Evolutionary conservation across 1,284 basidiomycete genomes (phyloP).

Genomic region (Trichosporon ovoides): DNA sequence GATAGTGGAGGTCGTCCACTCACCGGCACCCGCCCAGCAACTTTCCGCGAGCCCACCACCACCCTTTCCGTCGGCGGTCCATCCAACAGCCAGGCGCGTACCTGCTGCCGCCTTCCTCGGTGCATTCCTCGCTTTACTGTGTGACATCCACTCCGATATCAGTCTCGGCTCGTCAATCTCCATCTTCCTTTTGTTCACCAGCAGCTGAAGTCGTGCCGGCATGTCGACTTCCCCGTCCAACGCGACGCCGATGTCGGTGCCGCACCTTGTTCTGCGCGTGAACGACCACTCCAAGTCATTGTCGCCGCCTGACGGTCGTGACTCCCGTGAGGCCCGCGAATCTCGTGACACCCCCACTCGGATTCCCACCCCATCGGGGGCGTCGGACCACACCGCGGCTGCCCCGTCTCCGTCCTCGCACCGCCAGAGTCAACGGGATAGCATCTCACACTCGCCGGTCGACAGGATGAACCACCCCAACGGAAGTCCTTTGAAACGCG

Average conservation of each 20-base stretch:
- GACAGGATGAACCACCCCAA: not conserved
- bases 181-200: not conserved
- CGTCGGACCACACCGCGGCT: not conserved
- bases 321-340: not conserved
- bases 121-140: not conserved
- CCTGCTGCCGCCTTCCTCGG: too few species aligned
- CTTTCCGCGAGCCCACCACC: too few species aligned
- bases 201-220: conserved; percentile 1
- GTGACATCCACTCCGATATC: not conserved
- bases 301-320: not conserved
- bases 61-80: too few species aligned
- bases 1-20: conserved; percentile 6
- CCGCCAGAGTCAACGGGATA: conserved; percentile 1
- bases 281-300: conserved; percentile 10
- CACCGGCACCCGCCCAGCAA: not conserved
- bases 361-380: not conserved
- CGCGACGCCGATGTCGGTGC: conserved; percentile 16
- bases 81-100: not conserved
- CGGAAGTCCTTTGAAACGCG: conserved; percentile 7
- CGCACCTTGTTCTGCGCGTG: conserved; percentile 16
- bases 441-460: not conserved
- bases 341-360: conserved; percentile 4
- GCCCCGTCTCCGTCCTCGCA: not conserved
- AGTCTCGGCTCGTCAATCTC: too few species aligned
- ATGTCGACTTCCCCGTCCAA: conserved; percentile 14